Evolutionary conservation across 192 early-diverging fungal genomes (phyloP).

Genomic region (Phlyctochytrium planicorne): DNA sequence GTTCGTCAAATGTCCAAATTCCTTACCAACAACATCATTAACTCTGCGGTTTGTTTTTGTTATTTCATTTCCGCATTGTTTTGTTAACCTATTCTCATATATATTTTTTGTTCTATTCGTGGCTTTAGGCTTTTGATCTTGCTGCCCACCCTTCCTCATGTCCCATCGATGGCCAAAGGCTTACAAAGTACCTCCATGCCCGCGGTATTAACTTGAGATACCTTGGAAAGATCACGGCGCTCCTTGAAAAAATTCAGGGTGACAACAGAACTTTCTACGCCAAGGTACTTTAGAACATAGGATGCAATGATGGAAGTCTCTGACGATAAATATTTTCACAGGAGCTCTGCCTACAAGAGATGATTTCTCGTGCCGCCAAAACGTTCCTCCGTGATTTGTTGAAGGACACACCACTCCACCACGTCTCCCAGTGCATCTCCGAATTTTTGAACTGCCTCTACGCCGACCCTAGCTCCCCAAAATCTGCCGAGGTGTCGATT

Average conservation of each 20-base stretch:
- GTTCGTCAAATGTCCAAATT: slow-evolving; percentile 79
- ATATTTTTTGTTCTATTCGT: slow-evolving; percentile 9
- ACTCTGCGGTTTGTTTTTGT: slow-evolving; percentile 8
- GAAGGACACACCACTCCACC: slow-evolving; percentile 51
- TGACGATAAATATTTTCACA: too few relatives aligned
- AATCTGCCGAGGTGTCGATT: slow-evolving; percentile 15
- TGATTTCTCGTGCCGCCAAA: slow-evolving; percentile 85
- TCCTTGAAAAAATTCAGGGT: slow-evolving; percentile 60
- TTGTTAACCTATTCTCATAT: slow-evolving; percentile 4
- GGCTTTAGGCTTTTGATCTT: slow-evolving; percentile 34
- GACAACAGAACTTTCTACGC: slow-evolving; percentile 2
- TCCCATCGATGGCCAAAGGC: slow-evolving; percentile 74
- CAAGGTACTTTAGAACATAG: neutral
- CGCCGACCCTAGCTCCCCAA: slow-evolving; percentile 41
- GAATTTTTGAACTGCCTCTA: slow-evolving; percentile 83
- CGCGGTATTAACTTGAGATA: slow-evolving; percentile 98
- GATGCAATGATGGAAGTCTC: neutral
- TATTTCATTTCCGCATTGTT: slow-evolving; percentile 4
- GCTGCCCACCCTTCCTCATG: slow-evolving; percentile 31
- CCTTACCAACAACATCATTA: slow-evolving; percentile 59
- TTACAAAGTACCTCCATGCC: slow-evolving; percentile 84
- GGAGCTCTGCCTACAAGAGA: slow-evolving; percentile 78
- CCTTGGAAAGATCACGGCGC: slow-evolving; percentile 71
- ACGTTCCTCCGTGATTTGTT: slow-evolving; percentile 74
- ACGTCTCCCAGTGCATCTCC: slow-evolving; percentile 66